A percentile compares a stretch with the other conserved stretches of the same genome.
phyloP scores from a whole-genome alignment of 2,329 filamentous ascomycete genomes.

The Neofusicoccum umdonicola region DNA sequence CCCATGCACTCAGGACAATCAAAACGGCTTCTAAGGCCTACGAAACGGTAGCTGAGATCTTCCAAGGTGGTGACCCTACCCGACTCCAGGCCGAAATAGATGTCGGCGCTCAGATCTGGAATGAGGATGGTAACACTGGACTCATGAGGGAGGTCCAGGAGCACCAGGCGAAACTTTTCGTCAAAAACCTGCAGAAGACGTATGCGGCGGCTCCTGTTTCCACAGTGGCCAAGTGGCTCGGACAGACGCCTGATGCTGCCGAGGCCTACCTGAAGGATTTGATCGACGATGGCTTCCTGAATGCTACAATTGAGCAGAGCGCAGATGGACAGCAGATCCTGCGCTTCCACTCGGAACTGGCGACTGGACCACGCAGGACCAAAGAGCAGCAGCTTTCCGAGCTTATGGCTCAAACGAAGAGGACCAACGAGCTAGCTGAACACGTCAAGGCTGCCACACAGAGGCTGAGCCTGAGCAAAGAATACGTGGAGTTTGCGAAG shows the following conservation, averaged over 20 bases:
- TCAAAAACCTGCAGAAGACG: slow-evolving; percentile 69
- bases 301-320: slow-evolving; percentile 50
- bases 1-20: slow-evolving; percentile 56
- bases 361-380: slow-evolving; percentile 36
- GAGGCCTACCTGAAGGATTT: slow-evolving; percentile 54
- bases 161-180: slow-evolving; percentile 72
- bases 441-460: slow-evolving; percentile 55
- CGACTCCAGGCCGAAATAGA: slow-evolving; percentile 65
- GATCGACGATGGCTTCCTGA: slow-evolving; percentile 50
- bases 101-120: slow-evolving; percentile 59
- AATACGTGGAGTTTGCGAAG: slow-evolving; percentile 56
- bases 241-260: slow-evolving; percentile 50
- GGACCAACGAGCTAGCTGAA: slow-evolving; percentile 50
- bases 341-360: slow-evolving; percentile 49
- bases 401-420: slow-evolving; percentile 50
- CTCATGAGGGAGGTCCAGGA: slow-evolving; percentile 68
- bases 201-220: slow-evolving; percentile 64
- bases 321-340: slow-evolving; percentile 46
- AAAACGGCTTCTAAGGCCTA: slow-evolving; percentile 66
- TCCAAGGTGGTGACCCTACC: slow-evolving; percentile 58
- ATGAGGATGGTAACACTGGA: slow-evolving; percentile 68
- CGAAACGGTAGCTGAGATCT: slow-evolving; percentile 65
- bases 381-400: slow-evolving; percentile 42
- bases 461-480: slow-evolving; percentile 56
- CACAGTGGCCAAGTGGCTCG: slow-evolving; percentile 52